phyloP scores from a whole-genome alignment of 2,329 filamentous ascomycete species.

The Curvularia eragrostidis region DNA sequence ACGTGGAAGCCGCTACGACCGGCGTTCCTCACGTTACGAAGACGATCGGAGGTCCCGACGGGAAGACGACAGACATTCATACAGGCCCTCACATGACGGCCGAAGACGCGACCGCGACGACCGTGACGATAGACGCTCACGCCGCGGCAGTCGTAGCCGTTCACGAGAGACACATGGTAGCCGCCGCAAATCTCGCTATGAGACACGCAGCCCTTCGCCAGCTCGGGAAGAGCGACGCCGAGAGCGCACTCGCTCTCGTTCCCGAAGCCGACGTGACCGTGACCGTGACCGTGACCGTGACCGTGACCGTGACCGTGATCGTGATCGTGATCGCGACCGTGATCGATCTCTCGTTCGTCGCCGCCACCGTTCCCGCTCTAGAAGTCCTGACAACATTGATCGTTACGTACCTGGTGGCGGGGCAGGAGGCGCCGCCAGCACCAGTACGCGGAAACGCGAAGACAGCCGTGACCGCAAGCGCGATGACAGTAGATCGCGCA shows the following conservation, averaged over 20 bases:
- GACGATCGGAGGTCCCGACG: constrained; percentile 35
- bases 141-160: constrained; percentile 40
- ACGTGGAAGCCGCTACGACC: constrained; percentile 41
- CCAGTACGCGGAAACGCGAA: constrained; percentile 34
- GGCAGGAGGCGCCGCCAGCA: neutral
- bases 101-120: constrained; percentile 33
- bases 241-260: constrained; percentile 35
- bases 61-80: constrained; percentile 38
- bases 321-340: no score
- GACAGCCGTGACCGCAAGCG: constrained; percentile 32
- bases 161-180: constrained; percentile 40
- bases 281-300: constrained; percentile 13
- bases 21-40: constrained; percentile 33
- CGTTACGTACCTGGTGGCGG: constrained; percentile 46
- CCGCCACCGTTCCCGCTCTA: constrained; percentile 31
- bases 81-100: constrained; percentile 35
- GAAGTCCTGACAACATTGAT: constrained; percentile 50
- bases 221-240: constrained; percentile 31
- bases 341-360: constrained; percentile 28
- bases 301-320: constrained; percentile 20
- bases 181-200: constrained; percentile 39
- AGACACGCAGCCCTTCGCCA: constrained; percentile 38
- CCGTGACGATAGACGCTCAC: constrained; percentile 25
- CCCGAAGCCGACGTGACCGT: constrained; percentile 29
- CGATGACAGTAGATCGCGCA: constrained; percentile 44